Conservation (phyloP, 1,284 basidiomycete genomes). For the Rhodotorula sp. region DNA sequence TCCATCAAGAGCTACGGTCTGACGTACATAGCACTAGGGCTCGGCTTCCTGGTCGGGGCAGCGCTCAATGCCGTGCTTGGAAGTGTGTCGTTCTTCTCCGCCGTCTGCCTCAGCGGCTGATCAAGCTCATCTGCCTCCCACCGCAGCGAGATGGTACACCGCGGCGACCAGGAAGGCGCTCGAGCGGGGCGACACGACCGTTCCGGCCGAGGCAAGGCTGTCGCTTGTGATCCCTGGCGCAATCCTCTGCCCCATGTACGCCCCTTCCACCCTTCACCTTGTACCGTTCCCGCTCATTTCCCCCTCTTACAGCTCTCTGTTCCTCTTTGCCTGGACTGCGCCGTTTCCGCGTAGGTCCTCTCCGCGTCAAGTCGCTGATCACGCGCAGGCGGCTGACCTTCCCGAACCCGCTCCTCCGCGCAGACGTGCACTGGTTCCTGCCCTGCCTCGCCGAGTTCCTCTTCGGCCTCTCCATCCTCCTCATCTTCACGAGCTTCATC, state of each 20-base stretch:
- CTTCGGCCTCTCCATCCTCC: conserved; percentile 60
- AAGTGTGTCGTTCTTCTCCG: neutral
- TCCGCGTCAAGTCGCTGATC: neutral
- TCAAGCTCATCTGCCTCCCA: neutral
- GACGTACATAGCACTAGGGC: conserved; percentile 32
- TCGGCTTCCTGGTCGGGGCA: conserved; percentile 33
- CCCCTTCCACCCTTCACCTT: neutral
- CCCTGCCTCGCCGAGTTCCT: conserved; percentile 49
- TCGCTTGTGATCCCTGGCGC: conserved; percentile 18
- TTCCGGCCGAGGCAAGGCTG: conserved; percentile 26
- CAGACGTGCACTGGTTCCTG: conserved; percentile 28
- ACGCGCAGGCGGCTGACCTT: neutral
- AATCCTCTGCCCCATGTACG: conserved; percentile 12
- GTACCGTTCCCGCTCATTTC: no score
- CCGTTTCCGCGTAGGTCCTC: conserved; percentile 16
- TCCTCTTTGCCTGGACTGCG: conserved; percentile 36
- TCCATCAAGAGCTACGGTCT: conserved; percentile 17
- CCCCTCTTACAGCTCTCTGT: conserved; percentile 8
- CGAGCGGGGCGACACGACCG: neutral
- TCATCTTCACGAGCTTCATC: conserved; percentile 66
- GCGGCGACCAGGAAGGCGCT: neutral
- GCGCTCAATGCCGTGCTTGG: conserved; percentile 7
- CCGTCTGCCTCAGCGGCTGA: no score
- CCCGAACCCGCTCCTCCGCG: no score
- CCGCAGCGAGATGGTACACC: conserved; percentile 7